Percentiles rank a stretch among this genome's conserved stretches.
Conservation (phyloP, 495 filamentous ascomycete species). For the Penicillium manginii region DNA sequence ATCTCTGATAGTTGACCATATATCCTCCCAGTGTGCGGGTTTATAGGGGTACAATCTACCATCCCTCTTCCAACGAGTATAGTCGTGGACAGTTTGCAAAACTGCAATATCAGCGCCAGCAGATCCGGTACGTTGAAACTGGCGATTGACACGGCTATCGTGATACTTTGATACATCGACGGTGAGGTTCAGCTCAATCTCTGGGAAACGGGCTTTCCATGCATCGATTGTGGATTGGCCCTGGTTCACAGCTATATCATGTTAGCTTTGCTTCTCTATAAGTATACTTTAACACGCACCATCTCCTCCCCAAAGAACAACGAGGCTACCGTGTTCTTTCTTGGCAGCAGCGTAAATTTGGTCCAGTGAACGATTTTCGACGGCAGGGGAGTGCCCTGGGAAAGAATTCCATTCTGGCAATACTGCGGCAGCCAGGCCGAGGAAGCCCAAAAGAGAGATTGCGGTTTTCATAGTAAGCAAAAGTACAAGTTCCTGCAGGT, state of each 20-base stretch:
- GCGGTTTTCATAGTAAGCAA: neutral
- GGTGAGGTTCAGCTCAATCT: constrained; percentile 2
- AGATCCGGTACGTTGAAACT: neutral
- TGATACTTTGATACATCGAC: constrained; percentile 9
- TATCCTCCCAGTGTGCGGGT: neutral
- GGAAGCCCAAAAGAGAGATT: neutral
- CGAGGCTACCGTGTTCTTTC: neutral
- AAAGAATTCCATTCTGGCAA: neutral
- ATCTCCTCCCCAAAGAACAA: constrained; percentile 6
- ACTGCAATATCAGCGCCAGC: constrained; percentile 1
- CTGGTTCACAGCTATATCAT: neutral
- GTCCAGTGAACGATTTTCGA: constrained; percentile 2
- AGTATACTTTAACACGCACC: neutral
- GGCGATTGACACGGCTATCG: constrained; percentile 5
- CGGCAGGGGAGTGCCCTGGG: neutral
- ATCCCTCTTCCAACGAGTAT: neutral
- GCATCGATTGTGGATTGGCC: neutral
- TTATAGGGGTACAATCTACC: constrained; percentile 7
- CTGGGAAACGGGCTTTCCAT: constrained; percentile 6
- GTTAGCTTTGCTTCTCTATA: neutral
- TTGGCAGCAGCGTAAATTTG: constrained; percentile 7
- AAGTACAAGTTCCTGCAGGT: neutral
- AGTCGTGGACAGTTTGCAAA: constrained; percentile 1
- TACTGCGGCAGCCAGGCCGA: neutral
- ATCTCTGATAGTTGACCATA: neutral